These are phyloP conservation scores for Euphorbia lathyris DNA, from an alignment of 345 rosid genomes.

Conservation along the genomic window DNA sequence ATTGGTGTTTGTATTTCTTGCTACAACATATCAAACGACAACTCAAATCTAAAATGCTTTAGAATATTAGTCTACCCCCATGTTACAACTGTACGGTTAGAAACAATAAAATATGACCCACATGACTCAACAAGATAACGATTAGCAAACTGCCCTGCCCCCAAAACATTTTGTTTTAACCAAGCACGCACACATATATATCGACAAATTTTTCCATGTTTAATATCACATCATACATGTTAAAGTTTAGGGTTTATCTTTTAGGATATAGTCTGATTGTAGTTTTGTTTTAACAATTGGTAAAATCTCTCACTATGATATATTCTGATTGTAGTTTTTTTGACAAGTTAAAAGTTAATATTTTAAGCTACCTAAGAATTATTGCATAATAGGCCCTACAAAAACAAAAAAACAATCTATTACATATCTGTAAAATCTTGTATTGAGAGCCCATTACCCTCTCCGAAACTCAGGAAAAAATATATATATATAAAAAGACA, in stretches of 20 bases:
- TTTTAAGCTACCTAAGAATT: neutral
- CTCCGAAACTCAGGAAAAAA: too few relatives aligned
- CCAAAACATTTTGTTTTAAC: too few relatives aligned
- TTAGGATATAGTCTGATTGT: too few relatives aligned
- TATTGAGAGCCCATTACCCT: neutral
- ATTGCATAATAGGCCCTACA: neutral
- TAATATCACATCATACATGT: too few relatives aligned
- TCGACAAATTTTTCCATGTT: too few relatives aligned
- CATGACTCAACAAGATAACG: conserved; percentile 15
- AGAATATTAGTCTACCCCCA: neutral
- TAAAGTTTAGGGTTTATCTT: too few relatives aligned
- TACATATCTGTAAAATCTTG: neutral
- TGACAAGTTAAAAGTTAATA: neutral
- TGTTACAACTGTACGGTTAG: neutral
- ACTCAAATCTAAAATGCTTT: neutral
- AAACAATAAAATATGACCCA: conserved; percentile 2
- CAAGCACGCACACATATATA: neutral
- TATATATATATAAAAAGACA: neutral
- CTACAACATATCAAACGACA: too few relatives aligned
- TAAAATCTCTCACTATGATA: too few relatives aligned
- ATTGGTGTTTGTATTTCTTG: too few relatives aligned
- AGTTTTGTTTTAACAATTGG: too few relatives aligned
- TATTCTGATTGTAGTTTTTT: too few relatives aligned
- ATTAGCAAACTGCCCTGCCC: neutral
- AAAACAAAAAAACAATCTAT: too few relatives aligned